Percentiles rank a stretch among this genome's conserved stretches.
phyloP scores from a whole-genome alignment of 805 yeast species.

The Ogataea haglerorum region DNA sequence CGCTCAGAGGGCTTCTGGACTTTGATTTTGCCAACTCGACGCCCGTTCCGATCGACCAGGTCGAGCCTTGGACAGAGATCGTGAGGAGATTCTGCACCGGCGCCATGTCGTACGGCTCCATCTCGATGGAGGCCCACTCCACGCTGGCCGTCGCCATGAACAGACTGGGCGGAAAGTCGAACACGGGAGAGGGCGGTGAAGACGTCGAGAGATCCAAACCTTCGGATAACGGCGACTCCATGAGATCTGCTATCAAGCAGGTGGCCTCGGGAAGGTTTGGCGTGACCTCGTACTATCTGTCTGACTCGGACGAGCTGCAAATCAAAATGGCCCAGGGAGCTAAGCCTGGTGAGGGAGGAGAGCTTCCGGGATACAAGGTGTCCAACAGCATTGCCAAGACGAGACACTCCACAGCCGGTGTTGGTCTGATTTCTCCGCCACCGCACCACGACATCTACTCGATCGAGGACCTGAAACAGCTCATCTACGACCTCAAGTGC shows the following conservation, averaged over 20 bases:
- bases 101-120: constrained; percentile 99
- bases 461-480: constrained; percentile 94
- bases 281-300: constrained; percentile 89
- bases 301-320: constrained; percentile 97
- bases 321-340: constrained; percentile 99
- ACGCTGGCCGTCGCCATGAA: constrained; percentile 98
- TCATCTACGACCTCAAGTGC: constrained; percentile 94
- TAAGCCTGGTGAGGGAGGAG: constrained; percentile 99
- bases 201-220: constrained; percentile 86
- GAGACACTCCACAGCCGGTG: constrained; percentile 95
- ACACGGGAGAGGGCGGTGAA: constrained; percentile 99
- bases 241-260: constrained; percentile 98
- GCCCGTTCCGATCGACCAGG: constrained; percentile 92
- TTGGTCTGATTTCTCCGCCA: constrained; percentile 95
- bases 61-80: constrained; percentile 99
- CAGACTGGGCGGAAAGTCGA: constrained; percentile 94
- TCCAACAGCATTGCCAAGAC: constrained; percentile 85
- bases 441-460: constrained; percentile 99
- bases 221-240: constrained; percentile 86
- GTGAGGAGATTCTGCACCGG: constrained; percentile 98
- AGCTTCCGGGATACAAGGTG: constrained; percentile 92
- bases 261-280: constrained; percentile 98
- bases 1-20: constrained; percentile 90
- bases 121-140: constrained; percentile 97
- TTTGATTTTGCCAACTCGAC: constrained; percentile 71